Evolutionary conservation across 805 yeast species (phyloP), one percentile per base, ranked within the genome.

Genomic region (Saturnispora sanitii): DNA sequence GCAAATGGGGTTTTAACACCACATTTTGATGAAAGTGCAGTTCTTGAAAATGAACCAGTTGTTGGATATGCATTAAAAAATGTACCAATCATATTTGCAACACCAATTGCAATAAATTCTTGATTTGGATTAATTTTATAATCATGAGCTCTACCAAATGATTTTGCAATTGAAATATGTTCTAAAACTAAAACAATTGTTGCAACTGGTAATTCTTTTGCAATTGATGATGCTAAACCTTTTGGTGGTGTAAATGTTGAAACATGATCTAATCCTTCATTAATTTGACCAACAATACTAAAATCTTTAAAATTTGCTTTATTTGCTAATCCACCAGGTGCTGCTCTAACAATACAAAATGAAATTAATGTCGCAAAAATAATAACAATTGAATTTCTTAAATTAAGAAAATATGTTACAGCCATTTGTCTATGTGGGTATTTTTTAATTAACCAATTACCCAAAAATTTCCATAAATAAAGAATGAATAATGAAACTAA

Each of bases 1-100:
- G 95, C 94, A 45, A 88, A 66, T 27, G 96, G 96, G 17, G 96
- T 88, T 56, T 87, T 75, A 35, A 88, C 96, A 58, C 95, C 94
- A 71, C 95, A 88, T 64, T 88, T 88, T 38, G 94, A 80, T 64
- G 90, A 88, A 53, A 88, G 71, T 6, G 96, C 96, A 34, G 95
- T 82, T 67, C 96, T 79, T 16, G 94, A 83, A 61, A 88, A 88
- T 1, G 96, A 88, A 35, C 96, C 96, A 4, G 96, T 88, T 6
- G 95, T 87, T 7, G 96, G 96, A 60, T 88, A 88, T 6, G 96
- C 95, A 54, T 76, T 72, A 73, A 88, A 88, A 57, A 87, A 85
- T 17, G 95, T 85, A 51, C 96, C 96, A 51, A 88, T 70, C 58
- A 88, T 70, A 63, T 88, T 88, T 40, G 92, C 81, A 35, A 82